phyloP scores from a whole-genome alignment of 352 stramenopile species.

The Phytopythium delawarense region DNA sequence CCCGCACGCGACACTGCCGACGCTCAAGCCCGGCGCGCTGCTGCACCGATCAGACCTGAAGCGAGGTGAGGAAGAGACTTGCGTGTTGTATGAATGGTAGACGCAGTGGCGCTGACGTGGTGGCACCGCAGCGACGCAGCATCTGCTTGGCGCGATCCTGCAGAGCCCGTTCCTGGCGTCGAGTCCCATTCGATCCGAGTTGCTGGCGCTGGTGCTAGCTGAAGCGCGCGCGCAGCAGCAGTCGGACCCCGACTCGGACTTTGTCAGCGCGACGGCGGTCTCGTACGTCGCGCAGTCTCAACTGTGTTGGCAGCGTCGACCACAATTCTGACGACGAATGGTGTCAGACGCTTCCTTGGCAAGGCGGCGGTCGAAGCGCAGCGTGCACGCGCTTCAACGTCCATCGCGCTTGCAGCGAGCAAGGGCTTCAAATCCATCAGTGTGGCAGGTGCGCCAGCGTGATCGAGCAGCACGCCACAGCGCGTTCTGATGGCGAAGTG shows the following conservation, averaged over 20 bases:
- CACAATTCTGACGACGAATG: not conserved
- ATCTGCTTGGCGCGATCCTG: slow-evolving; percentile 40
- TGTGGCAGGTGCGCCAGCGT: slow-evolving; percentile 26
- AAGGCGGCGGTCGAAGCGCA: slow-evolving; percentile 15
- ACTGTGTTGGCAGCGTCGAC: not conserved
- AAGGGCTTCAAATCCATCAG: slow-evolving; percentile 18
- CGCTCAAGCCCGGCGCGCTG: slow-evolving; percentile 16
- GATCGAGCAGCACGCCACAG: not conserved
- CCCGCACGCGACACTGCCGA: slow-evolving; percentile 33
- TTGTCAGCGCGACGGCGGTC: slow-evolving; percentile 11
- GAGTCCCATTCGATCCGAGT: slow-evolving; percentile 38
- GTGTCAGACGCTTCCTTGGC: slow-evolving; percentile 22
- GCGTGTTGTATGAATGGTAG: too few relatives aligned
- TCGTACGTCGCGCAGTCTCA: slow-evolving; percentile 10
- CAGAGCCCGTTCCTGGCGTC: slow-evolving; percentile 46
- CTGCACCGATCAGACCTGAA: slow-evolving; percentile 8
- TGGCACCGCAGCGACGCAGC: slow-evolving; percentile 17
- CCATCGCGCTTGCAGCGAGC: slow-evolving; percentile 35
- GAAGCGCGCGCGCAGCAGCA: slow-evolving; percentile 16
- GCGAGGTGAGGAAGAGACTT: slow-evolving; percentile 2
- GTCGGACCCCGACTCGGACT: slow-evolving; percentile 5
- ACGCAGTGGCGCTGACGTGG: slow-evolving; percentile 1
- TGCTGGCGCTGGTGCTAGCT: slow-evolving; percentile 27
- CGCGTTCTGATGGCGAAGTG: not conserved
- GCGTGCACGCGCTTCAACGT: slow-evolving; percentile 18